Evolutionary conservation across 208 protist species (phyloP).

Genomic region (Porcisia deanei): DNA sequence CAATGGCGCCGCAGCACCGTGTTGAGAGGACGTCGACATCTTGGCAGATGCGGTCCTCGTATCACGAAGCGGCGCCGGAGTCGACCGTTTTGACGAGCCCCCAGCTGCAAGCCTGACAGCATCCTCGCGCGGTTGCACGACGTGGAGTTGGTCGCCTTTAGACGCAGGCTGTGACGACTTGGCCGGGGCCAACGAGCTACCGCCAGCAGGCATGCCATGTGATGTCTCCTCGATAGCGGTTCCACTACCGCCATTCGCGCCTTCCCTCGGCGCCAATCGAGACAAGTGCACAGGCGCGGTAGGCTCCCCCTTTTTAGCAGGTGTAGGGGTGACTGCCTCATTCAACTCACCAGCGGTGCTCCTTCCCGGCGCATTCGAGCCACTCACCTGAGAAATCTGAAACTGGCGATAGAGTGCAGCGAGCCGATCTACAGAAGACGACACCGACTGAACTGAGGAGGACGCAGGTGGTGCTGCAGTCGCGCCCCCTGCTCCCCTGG

Average conservation of each 20-base stretch:
- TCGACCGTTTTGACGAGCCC: neutral
- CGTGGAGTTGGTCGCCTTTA: neutral
- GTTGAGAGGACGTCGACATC: neutral
- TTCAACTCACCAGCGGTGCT: neutral
- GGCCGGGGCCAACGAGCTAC: neutral
- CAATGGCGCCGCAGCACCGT: neutral
- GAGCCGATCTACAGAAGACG: conserved; percentile 20
- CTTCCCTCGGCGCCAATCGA: neutral
- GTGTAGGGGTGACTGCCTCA: neutral
- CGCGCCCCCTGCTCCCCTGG: neutral
- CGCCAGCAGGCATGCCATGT: neutral
- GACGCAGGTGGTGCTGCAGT: neutral
- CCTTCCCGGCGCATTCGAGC: neutral
- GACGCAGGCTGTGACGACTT: neutral
- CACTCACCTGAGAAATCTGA: conserved; percentile 1
- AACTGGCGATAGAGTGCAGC: conserved; percentile 26
- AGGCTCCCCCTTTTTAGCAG: no score
- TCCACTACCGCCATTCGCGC: neutral
- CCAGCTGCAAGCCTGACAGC: neutral
- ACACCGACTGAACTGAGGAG: neutral
- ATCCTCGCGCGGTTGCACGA: neutral
- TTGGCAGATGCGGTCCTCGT: neutral
- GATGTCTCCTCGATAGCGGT: neutral
- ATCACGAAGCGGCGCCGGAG: neutral
- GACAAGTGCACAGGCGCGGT: neutral